A percentile compares a stretch with the other conserved stretches of the same genome.
These are phyloP conservation scores for Psidium friedrichsthalianum DNA, from an alignment of 345 rosid species.

Conservation along the genomic window DNA sequence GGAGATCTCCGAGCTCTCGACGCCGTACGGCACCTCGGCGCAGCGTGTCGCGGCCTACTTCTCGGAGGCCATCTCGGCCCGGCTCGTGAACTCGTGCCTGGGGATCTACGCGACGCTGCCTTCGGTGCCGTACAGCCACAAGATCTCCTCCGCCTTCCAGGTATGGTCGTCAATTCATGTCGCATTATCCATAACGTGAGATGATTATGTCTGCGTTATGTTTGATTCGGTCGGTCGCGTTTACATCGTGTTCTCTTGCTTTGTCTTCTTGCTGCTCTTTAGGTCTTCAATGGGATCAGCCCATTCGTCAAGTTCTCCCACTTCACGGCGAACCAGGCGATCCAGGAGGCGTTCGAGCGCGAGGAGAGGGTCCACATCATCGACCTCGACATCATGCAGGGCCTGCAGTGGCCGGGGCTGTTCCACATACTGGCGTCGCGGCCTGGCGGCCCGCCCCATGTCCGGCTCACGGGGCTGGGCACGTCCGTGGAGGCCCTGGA, in stretches of 20 bases:
- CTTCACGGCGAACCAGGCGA: slow-evolving; percentile 95
- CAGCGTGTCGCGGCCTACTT: slow-evolving; percentile 98
- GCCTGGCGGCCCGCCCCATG: slow-evolving; percentile 91
- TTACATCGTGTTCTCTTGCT: not conserved
- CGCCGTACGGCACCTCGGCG: slow-evolving; percentile 93
- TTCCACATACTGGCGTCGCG: slow-evolving; percentile 88
- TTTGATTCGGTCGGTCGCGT: not conserved
- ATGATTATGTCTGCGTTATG: not conserved
- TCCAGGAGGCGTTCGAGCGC: slow-evolving; percentile 92
- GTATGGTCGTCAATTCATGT: not conserved
- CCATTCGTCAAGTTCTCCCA: slow-evolving; percentile 97
- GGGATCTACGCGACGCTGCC: slow-evolving; percentile 79
- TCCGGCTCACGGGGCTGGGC: slow-evolving; percentile 89
- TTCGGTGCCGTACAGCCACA: slow-evolving; percentile 61
- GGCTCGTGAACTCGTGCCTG: slow-evolving; percentile 75
- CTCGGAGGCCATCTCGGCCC: slow-evolving; percentile 95
- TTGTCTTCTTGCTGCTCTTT: not conserved
- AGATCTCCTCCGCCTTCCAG: slow-evolving; percentile 92
- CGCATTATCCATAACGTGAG: not conserved
- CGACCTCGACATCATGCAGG: slow-evolving; percentile 97
- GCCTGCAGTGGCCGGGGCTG: slow-evolving; percentile 96
- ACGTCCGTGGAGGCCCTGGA: slow-evolving; percentile 82
- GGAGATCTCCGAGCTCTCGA: slow-evolving; percentile 81
- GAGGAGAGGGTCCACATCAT: slow-evolving; percentile 93
- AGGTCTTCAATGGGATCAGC: slow-evolving; percentile 87